A percentile compares a stretch with the other conserved stretches of the same genome.
Evolutionary conservation across 176 grass and related monocot genomes (phyloP).

Genomic region (Aegilops tauschii): DNA sequence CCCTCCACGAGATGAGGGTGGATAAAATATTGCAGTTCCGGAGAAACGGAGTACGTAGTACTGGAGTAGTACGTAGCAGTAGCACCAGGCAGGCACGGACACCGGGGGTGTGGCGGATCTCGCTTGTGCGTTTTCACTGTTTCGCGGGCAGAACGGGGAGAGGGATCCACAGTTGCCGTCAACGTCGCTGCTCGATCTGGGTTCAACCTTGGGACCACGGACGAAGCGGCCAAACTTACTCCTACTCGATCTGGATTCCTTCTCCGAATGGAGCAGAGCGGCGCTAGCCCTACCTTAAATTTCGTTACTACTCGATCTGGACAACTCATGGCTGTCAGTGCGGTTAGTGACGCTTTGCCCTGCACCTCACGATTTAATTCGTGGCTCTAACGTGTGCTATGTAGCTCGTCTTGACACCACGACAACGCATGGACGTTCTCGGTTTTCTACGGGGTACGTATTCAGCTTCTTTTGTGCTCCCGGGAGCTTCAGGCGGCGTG

Average conservation of each 20-base stretch:
- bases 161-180: constrained; percentile 7
- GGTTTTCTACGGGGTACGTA: neutral
- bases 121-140: neutral
- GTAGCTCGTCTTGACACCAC: neutral
- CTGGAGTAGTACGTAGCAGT: neutral
- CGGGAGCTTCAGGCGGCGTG: no score
- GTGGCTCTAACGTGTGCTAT: neutral
- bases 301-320: neutral
- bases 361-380: neutral
- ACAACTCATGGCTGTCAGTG: neutral
- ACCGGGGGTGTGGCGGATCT: neutral
- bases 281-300: neutral
- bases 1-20: neutral
- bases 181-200: constrained; percentile 3
- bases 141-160: neutral
- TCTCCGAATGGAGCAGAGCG: neutral
- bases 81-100: neutral
- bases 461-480: neutral
- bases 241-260: neutral
- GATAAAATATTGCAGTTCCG: neutral
- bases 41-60: no score
- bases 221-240: neutral
- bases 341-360: neutral
- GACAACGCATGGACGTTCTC: neutral
- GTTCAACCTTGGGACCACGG: neutral